phyloP scores from a whole-genome alignment of 148 eudicot genomes.

The Rhododendron ovatum region DNA sequence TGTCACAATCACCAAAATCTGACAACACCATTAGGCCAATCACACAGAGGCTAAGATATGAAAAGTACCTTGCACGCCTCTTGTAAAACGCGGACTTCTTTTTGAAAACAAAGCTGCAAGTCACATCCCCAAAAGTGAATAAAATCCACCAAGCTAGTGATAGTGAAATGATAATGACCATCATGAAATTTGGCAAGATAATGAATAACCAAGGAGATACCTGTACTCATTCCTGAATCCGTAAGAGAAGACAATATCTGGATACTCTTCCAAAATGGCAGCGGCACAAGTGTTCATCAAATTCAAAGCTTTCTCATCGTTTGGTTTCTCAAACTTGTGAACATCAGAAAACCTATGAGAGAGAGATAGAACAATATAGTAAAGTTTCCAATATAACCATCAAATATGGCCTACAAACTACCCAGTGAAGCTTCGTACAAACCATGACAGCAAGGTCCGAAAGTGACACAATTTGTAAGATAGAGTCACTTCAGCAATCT shows the following conservation, averaged over 20 bases:
- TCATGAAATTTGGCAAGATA: constrained; percentile 3
- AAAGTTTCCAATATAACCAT: neutral
- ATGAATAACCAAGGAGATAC: constrained; percentile 21
- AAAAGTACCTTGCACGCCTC: constrained; percentile 73
- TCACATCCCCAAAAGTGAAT: neutral
- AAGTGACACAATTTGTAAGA: neutral
- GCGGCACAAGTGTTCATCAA: constrained; percentile 85
- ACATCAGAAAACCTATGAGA: constrained; percentile 51
- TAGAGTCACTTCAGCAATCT: neutral
- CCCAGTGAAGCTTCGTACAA: neutral
- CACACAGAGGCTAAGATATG: neutral
- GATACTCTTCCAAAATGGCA: constrained; percentile 55
- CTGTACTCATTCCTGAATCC: constrained; percentile 86
- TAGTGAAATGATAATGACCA: neutral
- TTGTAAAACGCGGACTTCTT: constrained; percentile 62
- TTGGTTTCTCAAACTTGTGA: constrained; percentile 75
- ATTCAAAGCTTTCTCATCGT: constrained; percentile 66
- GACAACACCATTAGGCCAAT: neutral
- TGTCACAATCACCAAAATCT: neutral
- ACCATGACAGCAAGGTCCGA: neutral
- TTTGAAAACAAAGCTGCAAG: constrained; percentile 75
- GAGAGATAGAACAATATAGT: neutral
- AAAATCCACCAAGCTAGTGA: too few relatives aligned
- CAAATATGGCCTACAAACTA: neutral
- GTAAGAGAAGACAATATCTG: constrained; percentile 68